phyloP scores from a whole-genome alignment of 1,284 basidiomycete species.

The Ustilago crameri region DNA sequence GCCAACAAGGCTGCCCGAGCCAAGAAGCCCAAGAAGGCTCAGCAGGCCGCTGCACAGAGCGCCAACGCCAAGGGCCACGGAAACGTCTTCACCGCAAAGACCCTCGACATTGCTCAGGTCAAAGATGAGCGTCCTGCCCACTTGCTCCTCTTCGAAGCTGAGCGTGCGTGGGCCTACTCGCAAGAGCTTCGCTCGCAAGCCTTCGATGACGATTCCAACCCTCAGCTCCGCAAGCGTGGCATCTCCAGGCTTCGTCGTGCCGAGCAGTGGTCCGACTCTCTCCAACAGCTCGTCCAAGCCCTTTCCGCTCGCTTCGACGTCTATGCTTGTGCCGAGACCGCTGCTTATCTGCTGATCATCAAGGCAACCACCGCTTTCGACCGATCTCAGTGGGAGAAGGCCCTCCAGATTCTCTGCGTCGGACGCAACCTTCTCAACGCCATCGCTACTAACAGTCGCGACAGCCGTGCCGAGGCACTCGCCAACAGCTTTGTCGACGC shows the following conservation, averaged over 20 bases:
- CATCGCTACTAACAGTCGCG: slow-evolving; percentile 76
- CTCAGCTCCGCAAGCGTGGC: slow-evolving; percentile 77
- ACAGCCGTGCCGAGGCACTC: slow-evolving; percentile 89
- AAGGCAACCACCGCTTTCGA: slow-evolving; percentile 70
- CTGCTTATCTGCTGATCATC: slow-evolving; percentile 77
- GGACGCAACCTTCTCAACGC: slow-evolving; percentile 81
- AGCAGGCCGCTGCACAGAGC: slow-evolving; percentile 56
- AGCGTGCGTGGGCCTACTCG: slow-evolving; percentile 89
- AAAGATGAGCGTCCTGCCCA: slow-evolving; percentile 67
- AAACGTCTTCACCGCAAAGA: slow-evolving; percentile 77
- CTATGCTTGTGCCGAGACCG: slow-evolving; percentile 53
- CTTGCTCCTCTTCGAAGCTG: slow-evolving; percentile 85
- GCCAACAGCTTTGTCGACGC: slow-evolving; percentile 85
- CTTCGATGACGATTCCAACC: slow-evolving; percentile 72
- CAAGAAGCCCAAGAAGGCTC: slow-evolving; percentile 56
- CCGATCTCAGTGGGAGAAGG: slow-evolving; percentile 76
- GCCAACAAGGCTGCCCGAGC: slow-evolving; percentile 23
- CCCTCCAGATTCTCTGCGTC: slow-evolving; percentile 80
- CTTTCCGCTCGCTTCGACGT: slow-evolving; percentile 69
- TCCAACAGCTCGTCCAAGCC: slow-evolving; percentile 79
- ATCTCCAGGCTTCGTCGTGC: slow-evolving; percentile 85
- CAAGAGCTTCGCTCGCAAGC: slow-evolving; percentile 79
- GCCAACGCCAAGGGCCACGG: slow-evolving; percentile 75
- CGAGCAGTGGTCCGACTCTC: slow-evolving; percentile 82
- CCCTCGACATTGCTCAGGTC: slow-evolving; percentile 52